Conservation (phyloP, 2,329 filamentous ascomycete species). For the Fusarium begoniae region DNA sequence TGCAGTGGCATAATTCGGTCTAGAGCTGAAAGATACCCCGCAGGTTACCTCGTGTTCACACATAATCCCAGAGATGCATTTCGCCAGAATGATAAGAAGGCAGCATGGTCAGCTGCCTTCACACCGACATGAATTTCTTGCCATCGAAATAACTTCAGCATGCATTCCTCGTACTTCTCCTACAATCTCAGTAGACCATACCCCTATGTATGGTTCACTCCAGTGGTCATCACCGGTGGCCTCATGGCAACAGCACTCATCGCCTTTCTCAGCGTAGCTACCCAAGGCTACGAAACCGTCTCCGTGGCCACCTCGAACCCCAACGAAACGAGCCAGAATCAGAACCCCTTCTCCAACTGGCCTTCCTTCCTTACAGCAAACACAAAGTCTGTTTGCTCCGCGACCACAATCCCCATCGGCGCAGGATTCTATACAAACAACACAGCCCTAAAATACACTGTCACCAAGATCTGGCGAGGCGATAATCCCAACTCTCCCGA, state of each 20-base stretch:
- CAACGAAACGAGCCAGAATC: not conserved
- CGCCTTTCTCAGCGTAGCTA: not conserved
- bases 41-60: too few relatives aligned
- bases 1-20: too few relatives aligned
- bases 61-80: too few relatives aligned
- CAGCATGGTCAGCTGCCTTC: too few relatives aligned
- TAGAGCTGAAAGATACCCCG: too few relatives aligned
- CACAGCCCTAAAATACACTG: not conserved
- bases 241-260: not conserved
- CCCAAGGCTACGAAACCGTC: not conserved
- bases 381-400: not conserved
- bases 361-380: not conserved
- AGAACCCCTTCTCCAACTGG: not conserved
- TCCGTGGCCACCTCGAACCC: not conserved
- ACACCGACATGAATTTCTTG: too few relatives aligned
- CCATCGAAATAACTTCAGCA: not conserved
- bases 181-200: not conserved
- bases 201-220: not conserved
- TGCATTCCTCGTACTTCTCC: not conserved
- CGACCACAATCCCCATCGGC: not conserved
- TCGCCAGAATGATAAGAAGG: too few relatives aligned
- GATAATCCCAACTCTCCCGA: not conserved
- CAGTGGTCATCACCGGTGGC: fast-evolving
- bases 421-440: not conserved
- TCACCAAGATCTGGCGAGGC: not conserved